Conservation (phyloP, 2,329 filamentous ascomycete genomes). For the Apiospora kogelbergensis region DNA sequence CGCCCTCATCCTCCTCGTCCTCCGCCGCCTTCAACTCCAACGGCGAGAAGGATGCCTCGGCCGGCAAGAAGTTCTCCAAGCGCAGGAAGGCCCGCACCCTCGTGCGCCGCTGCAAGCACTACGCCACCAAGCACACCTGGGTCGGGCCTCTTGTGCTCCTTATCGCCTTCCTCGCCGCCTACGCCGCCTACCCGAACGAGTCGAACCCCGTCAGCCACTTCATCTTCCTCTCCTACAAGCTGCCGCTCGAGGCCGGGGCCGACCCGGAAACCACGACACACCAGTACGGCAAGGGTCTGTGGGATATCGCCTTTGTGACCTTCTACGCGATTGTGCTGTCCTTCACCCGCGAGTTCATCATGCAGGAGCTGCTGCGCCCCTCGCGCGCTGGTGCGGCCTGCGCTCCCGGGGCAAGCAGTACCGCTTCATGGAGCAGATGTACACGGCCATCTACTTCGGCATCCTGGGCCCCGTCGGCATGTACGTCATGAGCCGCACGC, state of each 20-base stretch:
- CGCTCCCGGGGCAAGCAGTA: conserved; percentile 74
- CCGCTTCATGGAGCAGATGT: conserved; percentile 94
- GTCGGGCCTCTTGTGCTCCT: conserved; percentile 68
- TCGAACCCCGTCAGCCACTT: conserved; percentile 79
- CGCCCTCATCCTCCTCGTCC: conserved; percentile 20
- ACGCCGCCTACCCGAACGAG: conserved; percentile 72
- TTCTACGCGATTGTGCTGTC: conserved; percentile 91
- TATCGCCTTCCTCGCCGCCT: conserved; percentile 62
- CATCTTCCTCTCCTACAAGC: conserved; percentile 86
- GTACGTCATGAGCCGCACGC: conserved; percentile 88
- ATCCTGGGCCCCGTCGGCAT: conserved; percentile 80
- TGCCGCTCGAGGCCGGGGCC: conserved; percentile 50
- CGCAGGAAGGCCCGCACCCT: conserved; percentile 55
- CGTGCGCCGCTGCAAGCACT: conserved; percentile 53
- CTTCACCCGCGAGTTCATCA: conserved; percentile 93
- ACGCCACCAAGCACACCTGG: conserved; percentile 59
- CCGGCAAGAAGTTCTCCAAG: conserved; percentile 48
- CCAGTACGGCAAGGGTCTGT: conserved; percentile 86
- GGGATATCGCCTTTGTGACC: conserved; percentile 81
- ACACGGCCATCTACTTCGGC: conserved; percentile 88
- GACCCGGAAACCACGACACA: conserved; percentile 41
- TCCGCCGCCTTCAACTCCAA: conserved; percentile 16
- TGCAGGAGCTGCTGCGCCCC: conserved; percentile 82
- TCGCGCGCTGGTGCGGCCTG: conserved; percentile 70
- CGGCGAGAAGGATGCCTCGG: conserved; percentile 22